Evolutionary conservation across 306 rosid species (phyloP).

Genomic region (Inga oerstediana): DNA sequence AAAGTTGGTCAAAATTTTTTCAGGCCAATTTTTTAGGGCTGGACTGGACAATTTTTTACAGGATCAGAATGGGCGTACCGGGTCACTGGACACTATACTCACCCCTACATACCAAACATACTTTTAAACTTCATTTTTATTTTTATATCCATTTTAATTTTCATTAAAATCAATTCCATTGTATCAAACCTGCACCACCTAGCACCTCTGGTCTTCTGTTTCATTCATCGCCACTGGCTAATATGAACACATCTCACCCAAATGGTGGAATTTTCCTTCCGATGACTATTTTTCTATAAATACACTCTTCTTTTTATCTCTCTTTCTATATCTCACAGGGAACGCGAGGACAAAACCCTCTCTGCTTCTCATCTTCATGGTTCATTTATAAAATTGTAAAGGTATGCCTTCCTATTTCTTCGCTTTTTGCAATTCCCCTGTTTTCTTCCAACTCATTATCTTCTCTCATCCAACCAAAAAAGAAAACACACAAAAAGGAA

Average conservation of each 20-base stretch:
- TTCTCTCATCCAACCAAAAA: slow-evolving; percentile 18
- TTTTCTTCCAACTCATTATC: neutral
- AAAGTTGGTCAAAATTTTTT: too few species aligned
- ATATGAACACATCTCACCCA: slow-evolving; percentile 38
- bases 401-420: slow-evolving; percentile 41
- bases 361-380: slow-evolving; percentile 33
- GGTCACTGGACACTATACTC: too few species aligned
- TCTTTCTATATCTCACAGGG: slow-evolving; percentile 30
- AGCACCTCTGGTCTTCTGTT: too few species aligned
- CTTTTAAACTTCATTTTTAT: too few species aligned
- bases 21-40: too few species aligned
- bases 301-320: neutral
- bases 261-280: slow-evolving; percentile 24
- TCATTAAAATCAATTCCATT: too few species aligned
- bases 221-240: slow-evolving; percentile 29
- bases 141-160: too few species aligned
- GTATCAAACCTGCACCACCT: too few species aligned
- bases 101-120: too few species aligned
- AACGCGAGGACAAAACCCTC: slow-evolving; percentile 27
- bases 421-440: neutral
- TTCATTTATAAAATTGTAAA: slow-evolving; percentile 32
- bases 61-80: too few species aligned
- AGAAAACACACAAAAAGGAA: neutral
- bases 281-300: neutral
- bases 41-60: too few species aligned